These are phyloP conservation scores for Reticulascus tulasneorum DNA, from an alignment of 2,329 filamentous ascomycete genomes.

Conservation along the genomic window DNA sequence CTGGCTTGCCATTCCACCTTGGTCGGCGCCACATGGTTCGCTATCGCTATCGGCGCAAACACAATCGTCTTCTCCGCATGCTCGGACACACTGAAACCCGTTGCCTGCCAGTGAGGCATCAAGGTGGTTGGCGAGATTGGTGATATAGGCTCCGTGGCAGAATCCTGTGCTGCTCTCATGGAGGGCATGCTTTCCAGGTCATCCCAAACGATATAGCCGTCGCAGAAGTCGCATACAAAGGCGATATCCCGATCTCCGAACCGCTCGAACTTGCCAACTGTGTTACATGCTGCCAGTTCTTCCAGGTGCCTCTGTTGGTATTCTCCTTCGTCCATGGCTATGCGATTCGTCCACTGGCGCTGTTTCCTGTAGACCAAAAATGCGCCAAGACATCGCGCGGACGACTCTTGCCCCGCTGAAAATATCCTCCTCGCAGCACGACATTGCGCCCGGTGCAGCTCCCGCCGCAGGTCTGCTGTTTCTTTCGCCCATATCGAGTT, in stretches of 20 bases:
- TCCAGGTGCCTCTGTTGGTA: constrained; percentile 37
- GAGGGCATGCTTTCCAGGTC: constrained; percentile 51
- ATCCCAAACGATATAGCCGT: constrained; percentile 56
- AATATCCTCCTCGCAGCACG: constrained; percentile 54
- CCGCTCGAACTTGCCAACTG: constrained; percentile 51
- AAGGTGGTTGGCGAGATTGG: constrained; percentile 16
- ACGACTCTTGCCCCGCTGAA: constrained; percentile 42
- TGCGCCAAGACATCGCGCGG: constrained; percentile 51
- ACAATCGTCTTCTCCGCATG: constrained; percentile 47
- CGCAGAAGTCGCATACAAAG: constrained; percentile 59
- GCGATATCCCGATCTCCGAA: constrained; percentile 51
- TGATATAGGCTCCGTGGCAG: constrained; percentile 1
- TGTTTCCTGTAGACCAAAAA: constrained; percentile 50
- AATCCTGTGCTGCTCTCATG: constrained; percentile 21
- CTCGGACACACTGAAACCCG: constrained; percentile 34
- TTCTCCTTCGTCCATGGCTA: constrained; percentile 25
- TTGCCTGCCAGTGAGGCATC: constrained; percentile 47
- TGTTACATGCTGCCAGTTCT: constrained; percentile 48
- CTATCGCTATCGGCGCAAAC: constrained; percentile 54
- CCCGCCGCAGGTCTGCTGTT: constrained; percentile 42
- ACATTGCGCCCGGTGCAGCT: constrained; percentile 56
- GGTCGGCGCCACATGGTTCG: constrained; percentile 51
- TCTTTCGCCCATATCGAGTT: constrained; percentile 53
- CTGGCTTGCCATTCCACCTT: constrained; percentile 48
- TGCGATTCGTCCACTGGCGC: constrained; percentile 27